phyloP scores from a whole-genome alignment of 2,329 filamentous ascomycete species.

The Coniochaeta prunicola region DNA sequence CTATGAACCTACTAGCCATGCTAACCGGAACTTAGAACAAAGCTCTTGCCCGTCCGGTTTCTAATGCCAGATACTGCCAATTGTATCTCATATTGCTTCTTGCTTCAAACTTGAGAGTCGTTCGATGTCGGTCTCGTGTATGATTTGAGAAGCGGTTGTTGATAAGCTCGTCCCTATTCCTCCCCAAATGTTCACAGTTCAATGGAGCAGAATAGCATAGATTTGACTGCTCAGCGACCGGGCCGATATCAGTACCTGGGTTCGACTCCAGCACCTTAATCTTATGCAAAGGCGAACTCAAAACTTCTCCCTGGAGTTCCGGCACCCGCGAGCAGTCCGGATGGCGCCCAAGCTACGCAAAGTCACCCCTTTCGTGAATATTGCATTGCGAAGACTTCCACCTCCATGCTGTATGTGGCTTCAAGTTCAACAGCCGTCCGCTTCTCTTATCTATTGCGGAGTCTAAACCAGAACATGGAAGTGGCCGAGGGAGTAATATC shows the following conservation, averaged over 20 bases:
- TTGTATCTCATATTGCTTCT: background rate
- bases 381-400: background rate
- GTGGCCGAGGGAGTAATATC: background rate
- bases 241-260: background rate
- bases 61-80: background rate
- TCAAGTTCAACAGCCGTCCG: background rate
- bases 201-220: background rate
- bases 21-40: background rate
- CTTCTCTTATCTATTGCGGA: background rate
- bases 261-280: background rate
- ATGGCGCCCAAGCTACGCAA: background rate
- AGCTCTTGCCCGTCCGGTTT: background rate
- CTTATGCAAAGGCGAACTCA: background rate
- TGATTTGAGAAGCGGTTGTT: background rate
- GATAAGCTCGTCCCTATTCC: background rate
- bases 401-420: background rate
- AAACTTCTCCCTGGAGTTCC: background rate
- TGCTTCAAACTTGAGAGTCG: background rate
- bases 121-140: background rate
- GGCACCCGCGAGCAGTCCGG: background rate
- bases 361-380: too few relatives aligned
- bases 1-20: background rate
- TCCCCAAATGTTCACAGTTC: background rate
- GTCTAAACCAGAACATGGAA: background rate
- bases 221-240: background rate